A percentile compares a stretch with the other conserved stretches of the same genome.
These are phyloP conservation scores for Chalara sp. DNA, from an alignment of 2,329 filamentous ascomycete genomes.

Conservation along the genomic window DNA sequence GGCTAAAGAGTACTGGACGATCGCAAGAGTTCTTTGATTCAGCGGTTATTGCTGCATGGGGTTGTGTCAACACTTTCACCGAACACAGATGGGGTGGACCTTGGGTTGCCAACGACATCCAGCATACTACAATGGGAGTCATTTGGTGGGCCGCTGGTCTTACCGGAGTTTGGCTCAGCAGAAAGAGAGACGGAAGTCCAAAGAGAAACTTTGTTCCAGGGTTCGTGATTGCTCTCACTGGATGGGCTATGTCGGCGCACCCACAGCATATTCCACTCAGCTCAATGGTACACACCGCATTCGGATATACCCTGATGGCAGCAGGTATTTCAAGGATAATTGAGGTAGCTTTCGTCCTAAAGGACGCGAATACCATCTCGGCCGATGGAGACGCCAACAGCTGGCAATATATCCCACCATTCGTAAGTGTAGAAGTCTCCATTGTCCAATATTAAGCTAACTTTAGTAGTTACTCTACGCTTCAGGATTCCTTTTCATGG, in stretches of 20 bases:
- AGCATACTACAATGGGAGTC: conserved; percentile 99
- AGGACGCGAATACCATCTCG: conserved; percentile 59
- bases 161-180: conserved; percentile 85
- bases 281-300: conserved; percentile 80
- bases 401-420: conserved; percentile 65
- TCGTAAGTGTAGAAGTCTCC: conserved; percentile 44
- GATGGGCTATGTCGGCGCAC: conserved; percentile 92
- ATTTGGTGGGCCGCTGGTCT: conserved; percentile 96
- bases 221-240: conserved; percentile 85
- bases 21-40: conserved; percentile 98
- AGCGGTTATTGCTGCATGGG: conserved; percentile 85
- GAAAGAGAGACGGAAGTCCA: conserved; percentile 73
- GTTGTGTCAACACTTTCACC: conserved; percentile 95
- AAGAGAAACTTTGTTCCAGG: conserved; percentile 91
- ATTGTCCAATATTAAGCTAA: conserved; percentile 17
- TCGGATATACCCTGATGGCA: conserved; percentile 93
- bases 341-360: conserved; percentile 83
- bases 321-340: conserved; percentile 79
- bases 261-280: conserved; percentile 79
- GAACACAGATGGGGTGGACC: conserved; percentile 87
- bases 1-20: conserved; percentile 73
- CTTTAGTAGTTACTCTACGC: conserved; percentile 70
- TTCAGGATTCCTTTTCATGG: conserved; percentile 95
- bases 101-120: conserved; percentile 91
- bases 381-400: conserved; percentile 67